Conservation (phyloP, 768 basidiomycete genomes). For the Russula abietina region DNA sequence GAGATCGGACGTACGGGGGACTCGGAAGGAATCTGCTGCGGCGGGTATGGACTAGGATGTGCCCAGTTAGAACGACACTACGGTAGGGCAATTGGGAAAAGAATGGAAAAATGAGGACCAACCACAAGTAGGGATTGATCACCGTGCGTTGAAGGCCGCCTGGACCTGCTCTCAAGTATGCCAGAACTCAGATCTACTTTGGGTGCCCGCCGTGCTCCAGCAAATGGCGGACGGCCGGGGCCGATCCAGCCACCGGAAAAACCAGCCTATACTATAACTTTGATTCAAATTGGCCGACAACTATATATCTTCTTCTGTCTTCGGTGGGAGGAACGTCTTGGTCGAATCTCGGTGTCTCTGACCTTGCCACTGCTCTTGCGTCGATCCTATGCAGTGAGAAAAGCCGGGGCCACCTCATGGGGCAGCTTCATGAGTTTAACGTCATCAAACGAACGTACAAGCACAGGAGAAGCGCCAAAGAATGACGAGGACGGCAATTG, state of each 20-base stretch:
- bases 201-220: conserved; percentile 68
- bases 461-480: conserved; percentile 25
- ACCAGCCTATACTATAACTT: too few species aligned
- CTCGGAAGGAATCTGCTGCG: too few species aligned
- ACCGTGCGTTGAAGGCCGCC: conserved; percentile 55
- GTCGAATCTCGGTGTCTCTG: conserved; percentile 35
- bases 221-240: conserved; percentile 58
- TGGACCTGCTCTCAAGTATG: conserved; percentile 47
- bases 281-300: too few species aligned
- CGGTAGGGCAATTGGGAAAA: too few species aligned
- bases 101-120: too few species aligned
- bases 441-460: conserved; percentile 48
- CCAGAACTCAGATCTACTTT: conserved; percentile 55
- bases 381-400: conserved; percentile 52
- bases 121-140: too few species aligned
- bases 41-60: too few species aligned
- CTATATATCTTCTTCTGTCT: conserved; percentile 68
- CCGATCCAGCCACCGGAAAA: conserved; percentile 78
- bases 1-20: too few species aligned
- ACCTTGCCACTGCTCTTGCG: conserved; percentile 35
- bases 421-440: conserved; percentile 47
- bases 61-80: too few species aligned
- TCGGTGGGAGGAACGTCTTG: conserved; percentile 51
- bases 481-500: not conserved
- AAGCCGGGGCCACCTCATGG: conserved; percentile 35